phyloP scores from a whole-genome alignment of 2,329 filamentous ascomycete genomes.

The Cordyceps farinosa region DNA sequence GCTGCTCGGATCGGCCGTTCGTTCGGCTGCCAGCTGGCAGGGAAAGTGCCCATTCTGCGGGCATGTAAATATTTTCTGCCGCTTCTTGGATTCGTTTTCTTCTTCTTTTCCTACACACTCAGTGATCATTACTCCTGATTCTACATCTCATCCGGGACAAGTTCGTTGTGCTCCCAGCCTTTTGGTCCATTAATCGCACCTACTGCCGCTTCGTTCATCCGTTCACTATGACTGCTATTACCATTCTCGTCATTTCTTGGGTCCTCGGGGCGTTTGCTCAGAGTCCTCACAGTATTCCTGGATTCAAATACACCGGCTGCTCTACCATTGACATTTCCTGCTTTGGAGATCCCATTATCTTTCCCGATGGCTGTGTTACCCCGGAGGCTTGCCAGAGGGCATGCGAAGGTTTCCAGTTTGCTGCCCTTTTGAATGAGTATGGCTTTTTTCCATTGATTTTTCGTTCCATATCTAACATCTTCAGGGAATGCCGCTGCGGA shows the following conservation, averaged over 20 bases:
- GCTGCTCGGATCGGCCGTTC: conserved; percentile 2
- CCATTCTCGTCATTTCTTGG: conserved; percentile 17
- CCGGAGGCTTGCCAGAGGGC: conserved; percentile 29
- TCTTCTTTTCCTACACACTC: conserved; percentile 12
- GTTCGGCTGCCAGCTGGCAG: conserved; percentile 16
- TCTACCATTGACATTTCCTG: conserved; percentile 27
- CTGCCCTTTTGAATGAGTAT: conserved; percentile 32
- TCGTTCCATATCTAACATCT: conserved; percentile 11
- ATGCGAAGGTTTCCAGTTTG: conserved; percentile 28
- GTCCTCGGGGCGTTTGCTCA: conserved; percentile 18
- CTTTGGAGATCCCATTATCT: conserved; percentile 25
- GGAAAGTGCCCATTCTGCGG: not conserved
- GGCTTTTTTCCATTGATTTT: not conserved
- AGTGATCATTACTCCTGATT: conserved; percentile 14
- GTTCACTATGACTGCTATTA: conserved; percentile 18
- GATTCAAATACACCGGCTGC: conserved; percentile 29
- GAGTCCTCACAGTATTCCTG: conserved; percentile 20
- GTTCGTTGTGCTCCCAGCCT: conserved; percentile 14
- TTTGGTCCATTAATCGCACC: conserved; percentile 18
- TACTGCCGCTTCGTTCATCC: conserved; percentile 11
- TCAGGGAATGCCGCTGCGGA: conserved; percentile 35
- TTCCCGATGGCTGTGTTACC: conserved; percentile 24
- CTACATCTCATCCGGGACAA: conserved; percentile 16
- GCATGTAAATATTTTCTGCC: not conserved
- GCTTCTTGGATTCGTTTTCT: conserved; percentile 5